phyloP scores from a whole-genome alignment of 257 asterid genomes.

The Euphrasia confusa region DNA sequence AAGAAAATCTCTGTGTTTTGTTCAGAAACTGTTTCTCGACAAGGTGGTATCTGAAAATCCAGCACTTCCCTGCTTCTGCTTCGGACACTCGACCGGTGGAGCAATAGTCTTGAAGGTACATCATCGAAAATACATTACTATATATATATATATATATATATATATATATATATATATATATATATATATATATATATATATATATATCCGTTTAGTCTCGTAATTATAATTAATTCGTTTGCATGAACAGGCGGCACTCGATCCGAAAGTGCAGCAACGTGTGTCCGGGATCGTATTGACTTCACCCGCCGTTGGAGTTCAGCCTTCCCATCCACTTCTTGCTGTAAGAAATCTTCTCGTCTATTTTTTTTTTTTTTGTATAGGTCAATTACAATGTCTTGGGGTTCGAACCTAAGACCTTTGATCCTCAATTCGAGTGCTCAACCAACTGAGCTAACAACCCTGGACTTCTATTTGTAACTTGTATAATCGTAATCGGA shows the following conservation, averaged over 20 bases:
- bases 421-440: too few species aligned
- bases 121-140: background rate
- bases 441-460: too few species aligned
- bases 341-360: constrained; percentile 36
- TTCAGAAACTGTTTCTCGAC: constrained; percentile 53
- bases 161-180: too few species aligned
- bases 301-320: constrained; percentile 90
- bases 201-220: background rate
- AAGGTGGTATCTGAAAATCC: constrained; percentile 68
- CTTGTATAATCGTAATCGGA: background rate
- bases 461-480: too few species aligned
- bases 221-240: background rate
- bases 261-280: constrained; percentile 54
- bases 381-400: too few species aligned
- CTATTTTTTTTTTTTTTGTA: too few species aligned
- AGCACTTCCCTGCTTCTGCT: constrained; percentile 68
- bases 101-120: constrained; percentile 80
- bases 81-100: constrained; percentile 95
- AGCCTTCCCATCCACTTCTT: constrained; percentile 83
- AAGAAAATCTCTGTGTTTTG: background rate
- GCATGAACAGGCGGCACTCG: constrained; percentile 52
- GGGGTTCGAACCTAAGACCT: too few species aligned
- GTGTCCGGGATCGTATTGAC: constrained; percentile 71
- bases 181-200: too few species aligned
- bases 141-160: background rate